Evolutionary conservation across 2,329 filamentous ascomycete genomes (phyloP).

Genomic region (Penicillium freii): DNA sequence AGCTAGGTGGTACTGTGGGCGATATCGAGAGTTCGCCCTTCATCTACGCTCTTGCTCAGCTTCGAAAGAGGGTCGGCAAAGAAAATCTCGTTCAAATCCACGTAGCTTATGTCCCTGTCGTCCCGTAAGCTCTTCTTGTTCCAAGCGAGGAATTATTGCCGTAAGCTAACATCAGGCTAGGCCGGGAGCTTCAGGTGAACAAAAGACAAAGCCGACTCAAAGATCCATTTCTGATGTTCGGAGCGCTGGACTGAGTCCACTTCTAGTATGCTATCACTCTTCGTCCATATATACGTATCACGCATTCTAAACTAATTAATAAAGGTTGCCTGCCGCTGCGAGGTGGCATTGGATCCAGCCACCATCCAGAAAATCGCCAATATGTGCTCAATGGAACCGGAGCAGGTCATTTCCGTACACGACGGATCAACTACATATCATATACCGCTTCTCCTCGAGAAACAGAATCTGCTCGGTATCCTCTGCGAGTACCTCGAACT

Average conservation of each 20-base stretch:
- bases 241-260: conserved; percentile 71
- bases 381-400: conserved; percentile 80
- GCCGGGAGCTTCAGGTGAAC: conserved; percentile 54
- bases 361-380: conserved; percentile 85
- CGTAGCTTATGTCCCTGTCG: conserved; percentile 73
- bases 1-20: conserved; percentile 53
- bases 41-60: conserved; percentile 78
- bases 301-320: background rate
- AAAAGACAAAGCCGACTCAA: conserved; percentile 98
- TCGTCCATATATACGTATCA: too few relatives aligned
- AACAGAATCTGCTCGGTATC: conserved; percentile 71
- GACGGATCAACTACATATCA: conserved; percentile 92
- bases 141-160: background rate
- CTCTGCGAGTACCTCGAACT: conserved; percentile 66
- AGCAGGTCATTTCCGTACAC: conserved; percentile 83
- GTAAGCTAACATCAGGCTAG: background rate
- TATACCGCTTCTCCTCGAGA: conserved; percentile 84
- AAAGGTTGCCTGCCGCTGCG: conserved; percentile 86
- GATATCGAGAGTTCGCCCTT: conserved; percentile 88
- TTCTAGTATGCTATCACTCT: conserved; percentile 45
- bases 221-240: conserved; percentile 81
- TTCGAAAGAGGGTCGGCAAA: conserved; percentile 68
- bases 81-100: conserved; percentile 85
- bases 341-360: conserved; percentile 66
- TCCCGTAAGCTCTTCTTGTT: conserved; percentile 30